phyloP scores from a whole-genome alignment of 805 yeast genomes.

The Candida ascalaphidarum region DNA sequence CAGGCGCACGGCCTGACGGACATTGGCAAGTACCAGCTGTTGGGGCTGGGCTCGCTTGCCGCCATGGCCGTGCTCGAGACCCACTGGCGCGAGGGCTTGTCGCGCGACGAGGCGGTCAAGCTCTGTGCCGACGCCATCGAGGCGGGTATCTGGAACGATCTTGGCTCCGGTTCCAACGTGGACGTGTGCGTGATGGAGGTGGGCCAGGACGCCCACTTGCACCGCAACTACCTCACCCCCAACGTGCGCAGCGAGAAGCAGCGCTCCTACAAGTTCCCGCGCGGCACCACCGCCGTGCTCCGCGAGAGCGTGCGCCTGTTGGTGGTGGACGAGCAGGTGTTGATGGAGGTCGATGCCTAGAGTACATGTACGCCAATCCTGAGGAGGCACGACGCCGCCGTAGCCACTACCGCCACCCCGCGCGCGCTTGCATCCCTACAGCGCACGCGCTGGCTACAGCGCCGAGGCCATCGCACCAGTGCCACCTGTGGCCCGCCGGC shows the following conservation, averaged over 20 bases:
- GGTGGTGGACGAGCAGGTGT: constrained; percentile 57
- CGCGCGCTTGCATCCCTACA: too few species aligned
- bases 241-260: constrained; percentile 79
- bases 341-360: constrained; percentile 38
- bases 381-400: too few species aligned
- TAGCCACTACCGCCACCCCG: too few species aligned
- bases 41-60: constrained; percentile 96
- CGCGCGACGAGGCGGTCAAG: constrained; percentile 84
- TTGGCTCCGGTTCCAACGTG: constrained; percentile 97
- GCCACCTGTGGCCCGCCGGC: too few species aligned
- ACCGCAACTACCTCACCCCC: constrained; percentile 86
- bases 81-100: constrained; percentile 70
- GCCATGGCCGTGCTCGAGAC: constrained; percentile 97
- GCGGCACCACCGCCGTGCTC: constrained; percentile 91
- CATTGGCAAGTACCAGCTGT: constrained; percentile 83
- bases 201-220: constrained; percentile 78
- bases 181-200: constrained; percentile 95
- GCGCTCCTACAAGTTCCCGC: constrained; percentile 72
- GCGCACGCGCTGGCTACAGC: too few species aligned
- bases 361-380: too few species aligned
- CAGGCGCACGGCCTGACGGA: constrained; percentile 99
- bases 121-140: constrained; percentile 89
- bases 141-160: constrained; percentile 98
- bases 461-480: too few species aligned
- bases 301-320: constrained; percentile 57